Evolutionary conservation across 1,284 basidiomycete genomes (phyloP).

Genomic region (Ustilago sp.): DNA sequence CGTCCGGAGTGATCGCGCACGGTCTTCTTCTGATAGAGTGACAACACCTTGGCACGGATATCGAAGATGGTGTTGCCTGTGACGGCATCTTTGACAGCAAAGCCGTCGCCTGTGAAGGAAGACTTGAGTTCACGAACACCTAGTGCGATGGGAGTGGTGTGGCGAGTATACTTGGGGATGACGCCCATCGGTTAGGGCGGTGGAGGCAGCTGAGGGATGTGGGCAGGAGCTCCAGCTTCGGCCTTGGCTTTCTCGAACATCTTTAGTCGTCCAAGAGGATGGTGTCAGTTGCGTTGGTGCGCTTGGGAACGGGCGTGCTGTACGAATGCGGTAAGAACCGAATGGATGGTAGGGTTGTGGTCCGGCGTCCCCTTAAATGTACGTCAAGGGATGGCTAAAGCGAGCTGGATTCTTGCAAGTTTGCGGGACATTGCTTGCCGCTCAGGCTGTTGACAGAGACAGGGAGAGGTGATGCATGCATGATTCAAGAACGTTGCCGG

Average conservation of each 20-base stretch:
- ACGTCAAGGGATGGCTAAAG: too few species aligned
- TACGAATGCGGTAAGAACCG: too few species aligned
- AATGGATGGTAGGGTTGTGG: too few species aligned
- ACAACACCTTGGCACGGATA: constrained; percentile 38
- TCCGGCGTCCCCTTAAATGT: too few species aligned
- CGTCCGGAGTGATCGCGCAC: constrained; percentile 17
- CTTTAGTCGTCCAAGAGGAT: neutral
- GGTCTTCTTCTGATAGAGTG: constrained; percentile 27
- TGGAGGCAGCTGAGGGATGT: constrained; percentile 9
- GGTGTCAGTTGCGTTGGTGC: too few species aligned
- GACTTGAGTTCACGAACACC: constrained; percentile 40
- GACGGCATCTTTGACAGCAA: constrained; percentile 49
- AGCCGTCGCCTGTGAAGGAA: constrained; percentile 42
- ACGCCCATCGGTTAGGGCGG: constrained; percentile 42
- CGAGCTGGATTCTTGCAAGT: too few species aligned
- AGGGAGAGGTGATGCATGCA: too few species aligned
- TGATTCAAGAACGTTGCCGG: too few species aligned
- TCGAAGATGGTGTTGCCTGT: constrained; percentile 27
- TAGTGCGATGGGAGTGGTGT: constrained; percentile 38
- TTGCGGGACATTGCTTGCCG: too few species aligned
- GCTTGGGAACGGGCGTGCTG: too few species aligned
- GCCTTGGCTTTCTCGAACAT: neutral
- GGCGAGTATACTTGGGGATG: constrained; percentile 31
- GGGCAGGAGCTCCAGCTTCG: neutral
- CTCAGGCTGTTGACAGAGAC: too few species aligned